Percentiles rank a stretch among this genome's conserved stretches.
phyloP scores from a whole-genome alignment of 2,329 filamentous ascomycete species.

The Claviceps sp. region DNA sequence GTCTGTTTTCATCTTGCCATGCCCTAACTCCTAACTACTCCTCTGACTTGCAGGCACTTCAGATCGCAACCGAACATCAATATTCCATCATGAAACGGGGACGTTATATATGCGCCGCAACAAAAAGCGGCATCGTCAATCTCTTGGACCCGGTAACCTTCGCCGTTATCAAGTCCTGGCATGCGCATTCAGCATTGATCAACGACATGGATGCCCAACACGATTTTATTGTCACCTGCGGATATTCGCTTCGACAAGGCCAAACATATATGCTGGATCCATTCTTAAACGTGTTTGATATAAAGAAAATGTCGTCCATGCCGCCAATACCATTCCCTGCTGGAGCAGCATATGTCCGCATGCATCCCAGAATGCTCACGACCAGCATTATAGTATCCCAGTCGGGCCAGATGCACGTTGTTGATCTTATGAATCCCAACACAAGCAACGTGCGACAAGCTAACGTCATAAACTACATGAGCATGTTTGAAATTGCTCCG shows the following conservation, averaged over 20 bases:
- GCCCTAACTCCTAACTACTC: no score
- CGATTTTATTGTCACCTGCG: constrained; percentile 90
- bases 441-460: constrained; percentile 75
- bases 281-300: constrained; percentile 87
- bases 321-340: constrained; percentile 86
- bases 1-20: constrained; percentile 18
- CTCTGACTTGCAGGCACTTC: constrained; percentile 17
- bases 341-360: constrained; percentile 84
- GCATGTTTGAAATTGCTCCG: constrained; percentile 72
- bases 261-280: constrained; percentile 73
- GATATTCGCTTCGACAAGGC: constrained; percentile 69
- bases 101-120: constrained; percentile 85
- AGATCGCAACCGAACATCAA: constrained; percentile 46
- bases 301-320: constrained; percentile 79
- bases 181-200: constrained; percentile 75
- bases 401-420: constrained; percentile 84
- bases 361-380: constrained; percentile 92
- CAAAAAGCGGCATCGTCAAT: constrained; percentile 68
- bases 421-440: constrained; percentile 89
- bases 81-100: constrained; percentile 90
- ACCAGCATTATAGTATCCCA: constrained; percentile 90
- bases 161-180: constrained; percentile 72
- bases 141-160: constrained; percentile 72
- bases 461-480: constrained; percentile 61
- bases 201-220: constrained; percentile 97